Conservation (phyloP, 2,329 filamentous ascomycete species). For the Lachnum nothofagi region DNA sequence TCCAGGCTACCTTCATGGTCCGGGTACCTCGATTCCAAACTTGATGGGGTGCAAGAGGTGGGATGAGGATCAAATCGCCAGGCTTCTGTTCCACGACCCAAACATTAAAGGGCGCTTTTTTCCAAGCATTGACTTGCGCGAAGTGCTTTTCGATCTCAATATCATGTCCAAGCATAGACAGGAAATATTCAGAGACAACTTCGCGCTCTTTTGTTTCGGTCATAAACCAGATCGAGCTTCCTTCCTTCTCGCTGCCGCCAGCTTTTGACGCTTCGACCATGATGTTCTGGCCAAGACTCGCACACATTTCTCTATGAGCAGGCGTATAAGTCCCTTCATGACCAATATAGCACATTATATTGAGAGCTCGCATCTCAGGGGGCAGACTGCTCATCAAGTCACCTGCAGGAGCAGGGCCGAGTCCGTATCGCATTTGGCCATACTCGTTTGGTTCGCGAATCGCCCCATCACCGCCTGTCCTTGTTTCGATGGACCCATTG, state of each 20-base stretch:
- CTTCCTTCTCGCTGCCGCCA: conserved; percentile 70
- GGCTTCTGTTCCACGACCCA: conserved; percentile 87
- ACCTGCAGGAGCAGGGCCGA: conserved; percentile 60
- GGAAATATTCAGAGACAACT: conserved; percentile 86
- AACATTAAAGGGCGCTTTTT: conserved; percentile 85
- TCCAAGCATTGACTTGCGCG: conserved; percentile 92
- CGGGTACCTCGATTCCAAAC: conserved; percentile 96
- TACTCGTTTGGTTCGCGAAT: conserved; percentile 41
- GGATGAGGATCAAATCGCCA: conserved; percentile 90
- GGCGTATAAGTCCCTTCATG: conserved; percentile 97
- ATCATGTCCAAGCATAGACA: conserved; percentile 88
- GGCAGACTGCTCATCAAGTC: conserved; percentile 94
- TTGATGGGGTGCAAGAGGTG: conserved; percentile 88
- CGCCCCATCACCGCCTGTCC: conserved; percentile 49
- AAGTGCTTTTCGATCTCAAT: conserved; percentile 97
- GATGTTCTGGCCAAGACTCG: conserved; percentile 90
- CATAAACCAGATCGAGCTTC: conserved; percentile 98
- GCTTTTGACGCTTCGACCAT: conserved; percentile 87
- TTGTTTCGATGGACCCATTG: conserved; percentile 67
- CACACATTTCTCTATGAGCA: conserved; percentile 95
- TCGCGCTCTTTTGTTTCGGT: conserved; percentile 90
- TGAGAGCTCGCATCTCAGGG: conserved; percentile 81
- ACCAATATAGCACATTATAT: conserved; percentile 96
- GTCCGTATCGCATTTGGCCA: conserved; percentile 38
- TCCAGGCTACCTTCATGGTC: conserved; percentile 98